phyloP scores from a whole-genome alignment of 139 green algal genomes.

The Chlorella sp. region DNA sequence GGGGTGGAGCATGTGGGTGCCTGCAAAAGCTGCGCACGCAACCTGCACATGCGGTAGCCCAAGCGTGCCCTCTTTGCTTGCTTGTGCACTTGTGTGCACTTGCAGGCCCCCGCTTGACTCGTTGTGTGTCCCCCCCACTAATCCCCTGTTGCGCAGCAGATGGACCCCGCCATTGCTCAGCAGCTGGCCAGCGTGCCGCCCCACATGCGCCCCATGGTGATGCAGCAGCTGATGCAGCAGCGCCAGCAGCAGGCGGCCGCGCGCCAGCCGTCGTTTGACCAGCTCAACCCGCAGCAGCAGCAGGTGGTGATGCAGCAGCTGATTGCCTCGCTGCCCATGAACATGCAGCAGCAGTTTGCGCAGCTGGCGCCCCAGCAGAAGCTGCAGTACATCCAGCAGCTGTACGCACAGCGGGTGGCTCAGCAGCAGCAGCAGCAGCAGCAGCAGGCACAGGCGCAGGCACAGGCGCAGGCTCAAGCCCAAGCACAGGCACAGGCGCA shows the following conservation, averaged over 20 bases:
- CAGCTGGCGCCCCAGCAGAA: constrained; percentile 31
- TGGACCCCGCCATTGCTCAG: neutral
- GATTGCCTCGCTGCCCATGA: constrained; percentile 4
- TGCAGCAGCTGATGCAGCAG: constrained; percentile 50
- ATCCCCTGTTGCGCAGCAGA: neutral
- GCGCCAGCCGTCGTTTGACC: neutral
- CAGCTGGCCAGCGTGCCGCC: constrained; percentile 25
- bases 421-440: constrained; percentile 19
- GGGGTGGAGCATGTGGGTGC: too few relatives aligned
- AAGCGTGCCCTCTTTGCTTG: neutral
- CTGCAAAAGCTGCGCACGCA: neutral
- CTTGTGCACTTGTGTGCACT: neutral
- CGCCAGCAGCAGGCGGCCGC: constrained; percentile 22
- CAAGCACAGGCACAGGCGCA: neutral
- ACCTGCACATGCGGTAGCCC: neutral
- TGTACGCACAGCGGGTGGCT: constrained; percentile 16
- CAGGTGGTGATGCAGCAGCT: constrained; percentile 23
- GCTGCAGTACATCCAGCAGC: constrained; percentile 23
- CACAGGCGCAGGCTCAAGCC: neutral
- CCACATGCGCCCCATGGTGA: constrained; percentile 34
- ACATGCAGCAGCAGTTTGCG: constrained; percentile 18
- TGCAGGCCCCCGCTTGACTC: neutral
- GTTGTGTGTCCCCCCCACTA: neutral
- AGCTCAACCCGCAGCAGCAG: constrained; percentile 35
- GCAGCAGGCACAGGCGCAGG: neutral